A percentile compares a stretch with the other conserved stretches of the same genome.
Conservation (phyloP, 106 monocot genomes). For the Xerophyta viscosa region DNA sequence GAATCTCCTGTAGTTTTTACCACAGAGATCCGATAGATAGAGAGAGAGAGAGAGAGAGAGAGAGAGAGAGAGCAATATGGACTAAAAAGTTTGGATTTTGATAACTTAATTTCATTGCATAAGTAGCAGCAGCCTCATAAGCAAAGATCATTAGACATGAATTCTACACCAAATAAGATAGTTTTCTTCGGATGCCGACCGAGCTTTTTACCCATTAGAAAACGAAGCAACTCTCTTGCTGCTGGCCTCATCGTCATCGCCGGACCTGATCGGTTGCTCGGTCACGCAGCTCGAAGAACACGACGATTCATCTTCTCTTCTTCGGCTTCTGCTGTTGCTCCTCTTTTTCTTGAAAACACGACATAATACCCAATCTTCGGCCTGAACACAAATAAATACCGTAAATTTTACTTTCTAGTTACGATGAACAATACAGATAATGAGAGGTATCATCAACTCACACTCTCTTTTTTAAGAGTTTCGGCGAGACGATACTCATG, state of each 20-base stretch:
- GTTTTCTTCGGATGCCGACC: neutral
- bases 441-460: conserved; percentile 1
- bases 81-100: no score
- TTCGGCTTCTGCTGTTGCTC: neutral
- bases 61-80: no score
- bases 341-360: conserved; percentile 33
- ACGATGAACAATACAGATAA: neutral
- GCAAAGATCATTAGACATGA: neutral
- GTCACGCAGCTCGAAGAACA: conserved; percentile 34
- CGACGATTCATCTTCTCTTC: neutral
- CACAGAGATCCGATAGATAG: no score
- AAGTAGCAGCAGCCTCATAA: no score
- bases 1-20: no score
- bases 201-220: neutral
- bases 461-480: neutral
- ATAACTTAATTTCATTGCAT: no score
- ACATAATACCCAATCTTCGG: conserved; percentile 35
- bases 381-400: conserved; percentile 4
- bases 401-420: neutral
- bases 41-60: no score
- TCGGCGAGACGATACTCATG: conserved; percentile 52
- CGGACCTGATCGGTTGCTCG: conserved; percentile 10
- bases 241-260: conserved; percentile 8
- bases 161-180: neutral
- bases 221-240: conserved; percentile 4